Conservation (phyloP, 441 rosid genomes). For the Populus hybrid region DNA sequence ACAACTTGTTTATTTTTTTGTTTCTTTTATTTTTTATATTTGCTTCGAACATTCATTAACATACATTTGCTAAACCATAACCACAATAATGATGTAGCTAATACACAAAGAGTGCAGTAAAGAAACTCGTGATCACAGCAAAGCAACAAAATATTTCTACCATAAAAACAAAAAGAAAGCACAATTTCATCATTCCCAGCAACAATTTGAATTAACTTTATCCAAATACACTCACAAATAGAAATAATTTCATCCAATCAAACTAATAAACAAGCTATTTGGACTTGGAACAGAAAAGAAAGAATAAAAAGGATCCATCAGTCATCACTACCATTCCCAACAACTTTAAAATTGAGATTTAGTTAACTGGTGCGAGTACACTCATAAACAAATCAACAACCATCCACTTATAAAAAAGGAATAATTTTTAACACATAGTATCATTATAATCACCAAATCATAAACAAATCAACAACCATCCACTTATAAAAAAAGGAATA, state of each 20-base stretch:
- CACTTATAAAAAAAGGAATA: not conserved
- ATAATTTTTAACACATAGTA: not conserved
- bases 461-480: not conserved
- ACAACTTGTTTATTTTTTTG: no score
- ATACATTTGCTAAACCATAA: not conserved
- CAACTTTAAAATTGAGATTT: not conserved
- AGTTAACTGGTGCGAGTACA: not conserved
- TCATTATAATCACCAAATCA: slow-evolving; percentile 2
- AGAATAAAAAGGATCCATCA: not conserved
- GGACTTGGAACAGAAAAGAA: not conserved
- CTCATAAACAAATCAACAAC: not conserved
- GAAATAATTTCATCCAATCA: not conserved
- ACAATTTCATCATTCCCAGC: not conserved
- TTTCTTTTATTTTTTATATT: no score
- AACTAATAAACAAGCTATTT: not conserved
- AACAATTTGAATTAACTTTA: not conserved
- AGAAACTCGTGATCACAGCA: not conserved
- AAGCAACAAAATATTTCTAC: not conserved
- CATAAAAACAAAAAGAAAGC: not conserved
- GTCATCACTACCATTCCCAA: not conserved
- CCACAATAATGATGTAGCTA: not conserved
- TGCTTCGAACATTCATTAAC: not conserved
- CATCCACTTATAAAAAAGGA: not conserved
- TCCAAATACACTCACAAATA: not conserved
- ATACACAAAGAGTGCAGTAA: not conserved